Conservation (phyloP, 208 protist genomes). For the Crithidia expoeki region DNA sequence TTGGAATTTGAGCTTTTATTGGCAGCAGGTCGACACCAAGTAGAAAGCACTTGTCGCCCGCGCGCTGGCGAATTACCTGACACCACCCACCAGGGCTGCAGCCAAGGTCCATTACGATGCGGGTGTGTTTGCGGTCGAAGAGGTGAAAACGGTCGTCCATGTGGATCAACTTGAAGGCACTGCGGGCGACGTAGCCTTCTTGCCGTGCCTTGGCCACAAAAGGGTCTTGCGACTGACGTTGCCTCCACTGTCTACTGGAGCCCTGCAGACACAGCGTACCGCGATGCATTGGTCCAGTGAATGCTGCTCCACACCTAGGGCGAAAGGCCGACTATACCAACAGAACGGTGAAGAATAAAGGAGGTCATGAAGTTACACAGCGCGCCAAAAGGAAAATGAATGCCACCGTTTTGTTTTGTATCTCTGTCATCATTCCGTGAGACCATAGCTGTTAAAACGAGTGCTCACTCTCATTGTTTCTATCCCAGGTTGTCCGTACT, state of each 20-base stretch:
- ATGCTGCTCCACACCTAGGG: too few relatives aligned
- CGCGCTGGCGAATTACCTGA: slow-evolving; percentile 77
- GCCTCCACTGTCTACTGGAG: slow-evolving; percentile 58
- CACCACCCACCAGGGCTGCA: slow-evolving; percentile 89
- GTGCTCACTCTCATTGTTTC: too few relatives aligned
- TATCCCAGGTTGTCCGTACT: too few relatives aligned
- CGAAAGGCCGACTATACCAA: too few relatives aligned
- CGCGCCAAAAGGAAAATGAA: too few relatives aligned
- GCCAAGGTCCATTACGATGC: slow-evolving; percentile 76
- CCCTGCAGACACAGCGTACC: slow-evolving; percentile 7
- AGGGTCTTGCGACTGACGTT: slow-evolving; percentile 61
- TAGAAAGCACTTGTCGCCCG: slow-evolving; percentile 64
- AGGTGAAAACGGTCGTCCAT: slow-evolving; percentile 76
- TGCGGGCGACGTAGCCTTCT: slow-evolving; percentile 78
- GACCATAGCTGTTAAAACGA: too few relatives aligned
- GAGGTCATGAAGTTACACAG: too few relatives aligned
- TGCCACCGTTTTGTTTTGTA: too few relatives aligned
- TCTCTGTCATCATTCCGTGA: too few relatives aligned
- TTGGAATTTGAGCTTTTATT: slow-evolving; percentile 51
- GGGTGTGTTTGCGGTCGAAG: slow-evolving; percentile 47
- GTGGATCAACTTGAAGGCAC: slow-evolving; percentile 77
- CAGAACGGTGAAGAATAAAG: too few relatives aligned
- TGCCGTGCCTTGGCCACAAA: slow-evolving; percentile 70
- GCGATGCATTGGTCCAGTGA: too few relatives aligned
- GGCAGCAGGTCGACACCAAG: slow-evolving; percentile 74